Conservation (phyloP, 108 stramenopile genomes). For the Skeletonema marinoi region DNA sequence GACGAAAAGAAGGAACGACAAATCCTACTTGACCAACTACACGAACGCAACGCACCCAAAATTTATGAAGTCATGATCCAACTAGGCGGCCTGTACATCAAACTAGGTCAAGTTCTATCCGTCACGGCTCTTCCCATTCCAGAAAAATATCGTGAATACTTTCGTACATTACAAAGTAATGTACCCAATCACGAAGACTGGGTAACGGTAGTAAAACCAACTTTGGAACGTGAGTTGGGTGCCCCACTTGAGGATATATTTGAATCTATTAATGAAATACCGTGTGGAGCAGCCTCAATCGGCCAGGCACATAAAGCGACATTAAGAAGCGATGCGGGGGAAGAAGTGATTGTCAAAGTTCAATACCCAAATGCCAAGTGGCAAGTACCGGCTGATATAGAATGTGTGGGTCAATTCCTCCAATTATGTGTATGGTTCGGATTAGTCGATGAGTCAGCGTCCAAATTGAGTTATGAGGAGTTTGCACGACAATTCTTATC, state of each 20-base stretch:
- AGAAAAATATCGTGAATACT: slow-evolving; percentile 58
- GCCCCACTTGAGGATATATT: slow-evolving; percentile 72
- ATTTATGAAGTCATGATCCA: slow-evolving; percentile 71
- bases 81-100: slow-evolving; percentile 92
- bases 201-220: slow-evolving; percentile 64
- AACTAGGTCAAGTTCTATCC: slow-evolving; percentile 90
- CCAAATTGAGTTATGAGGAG: slow-evolving; percentile 64
- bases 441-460: slow-evolving; percentile 60
- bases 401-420: slow-evolving; percentile 75
- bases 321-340: slow-evolving; percentile 19
- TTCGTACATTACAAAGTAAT: slow-evolving; percentile 78
- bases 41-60: slow-evolving; percentile 67
- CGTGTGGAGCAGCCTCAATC: slow-evolving; percentile 91
- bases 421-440: slow-evolving; percentile 70
- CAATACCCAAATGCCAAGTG: slow-evolving; percentile 90
- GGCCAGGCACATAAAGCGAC: slow-evolving; percentile 89
- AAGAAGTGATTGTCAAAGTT: slow-evolving; percentile 90
- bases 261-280: slow-evolving; percentile 76
- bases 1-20: slow-evolving; percentile 8
- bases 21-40: slow-evolving; percentile 31
- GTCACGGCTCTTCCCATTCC: slow-evolving; percentile 79
- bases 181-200: slow-evolving; percentile 79
- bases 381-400: slow-evolving; percentile 82
- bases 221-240: slow-evolving; percentile 63
- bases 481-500: slow-evolving; percentile 74